Evolutionary conservation across 208 protist genomes (phyloP).

Genomic region (Leptomonas seymouri): DNA sequence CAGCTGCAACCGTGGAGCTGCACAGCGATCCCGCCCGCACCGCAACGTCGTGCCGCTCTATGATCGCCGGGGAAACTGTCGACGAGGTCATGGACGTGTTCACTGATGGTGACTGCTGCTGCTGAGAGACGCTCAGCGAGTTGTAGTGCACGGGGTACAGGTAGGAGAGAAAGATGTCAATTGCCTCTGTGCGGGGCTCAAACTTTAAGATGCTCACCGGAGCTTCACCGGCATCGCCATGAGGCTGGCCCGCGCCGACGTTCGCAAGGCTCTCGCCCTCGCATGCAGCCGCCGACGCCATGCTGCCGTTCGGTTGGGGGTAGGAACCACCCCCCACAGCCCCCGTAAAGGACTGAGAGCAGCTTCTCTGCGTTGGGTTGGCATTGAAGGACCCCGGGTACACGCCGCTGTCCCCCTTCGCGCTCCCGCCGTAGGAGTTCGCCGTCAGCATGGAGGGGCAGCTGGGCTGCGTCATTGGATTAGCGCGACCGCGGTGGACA

Average conservation of each 20-base stretch:
- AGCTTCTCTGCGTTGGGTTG: slow-evolving; percentile 8
- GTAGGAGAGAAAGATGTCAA: slow-evolving; percentile 91
- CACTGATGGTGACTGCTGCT: not conserved
- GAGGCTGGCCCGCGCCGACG: not conserved
- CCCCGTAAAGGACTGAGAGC: not conserved
- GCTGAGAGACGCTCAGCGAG: slow-evolving; percentile 42
- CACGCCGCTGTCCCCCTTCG: not conserved
- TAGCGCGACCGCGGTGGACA: not conserved
- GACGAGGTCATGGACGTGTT: not conserved
- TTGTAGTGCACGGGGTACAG: slow-evolving; percentile 91
- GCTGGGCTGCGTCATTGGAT: slow-evolving; percentile 14
- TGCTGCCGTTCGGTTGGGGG: slow-evolving; percentile 12
- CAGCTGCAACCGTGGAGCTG: not conserved
- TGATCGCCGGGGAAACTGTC: no score
- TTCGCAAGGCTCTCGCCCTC: not conserved
- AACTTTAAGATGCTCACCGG: slow-evolving; percentile 48
- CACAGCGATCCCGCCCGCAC: not conserved
- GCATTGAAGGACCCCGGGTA: slow-evolving; percentile 10
- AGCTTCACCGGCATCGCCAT: no score
- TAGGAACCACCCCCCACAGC: no score
- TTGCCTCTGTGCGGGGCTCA: slow-evolving; percentile 68
- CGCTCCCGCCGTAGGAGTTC: slow-evolving; percentile 9
- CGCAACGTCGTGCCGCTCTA: no score
- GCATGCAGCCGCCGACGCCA: slow-evolving; percentile 2
- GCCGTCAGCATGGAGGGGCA: slow-evolving; percentile 17